phyloP scores from a whole-genome alignment of 2,329 filamentous ascomycete genomes.

The Albifimbria verrucaria region DNA sequence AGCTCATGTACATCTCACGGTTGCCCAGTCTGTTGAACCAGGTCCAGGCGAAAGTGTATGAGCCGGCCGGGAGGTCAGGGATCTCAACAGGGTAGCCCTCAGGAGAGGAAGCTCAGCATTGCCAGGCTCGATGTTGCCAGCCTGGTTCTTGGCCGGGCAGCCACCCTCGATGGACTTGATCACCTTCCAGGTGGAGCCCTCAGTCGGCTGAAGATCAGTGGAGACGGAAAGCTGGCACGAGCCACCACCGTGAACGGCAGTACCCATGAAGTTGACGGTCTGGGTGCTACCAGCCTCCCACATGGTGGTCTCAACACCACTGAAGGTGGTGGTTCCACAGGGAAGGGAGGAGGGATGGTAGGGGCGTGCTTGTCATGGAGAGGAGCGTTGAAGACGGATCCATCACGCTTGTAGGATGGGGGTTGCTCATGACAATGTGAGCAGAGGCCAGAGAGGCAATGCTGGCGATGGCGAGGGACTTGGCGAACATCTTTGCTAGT shows the following conservation, averaged over 20 bases:
- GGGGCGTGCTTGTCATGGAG: no score
- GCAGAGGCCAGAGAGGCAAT: no score
- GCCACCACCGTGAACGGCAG: no score
- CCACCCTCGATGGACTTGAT: conserved; percentile 86
- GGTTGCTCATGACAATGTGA: no score
- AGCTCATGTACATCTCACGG: conserved; percentile 98
- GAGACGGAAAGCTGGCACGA: conserved; percentile 87
- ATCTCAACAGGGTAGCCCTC: conserved; percentile 66
- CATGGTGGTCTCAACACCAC: no score
- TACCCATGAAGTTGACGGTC: conserved; percentile 63
- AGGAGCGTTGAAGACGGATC: no score
- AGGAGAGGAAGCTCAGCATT: conserved; percentile 42
- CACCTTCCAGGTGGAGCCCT: conserved; percentile 74
- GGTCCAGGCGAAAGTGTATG: conserved; percentile 83
- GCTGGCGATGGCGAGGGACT: no score
- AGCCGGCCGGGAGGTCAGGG: conserved; percentile 70
- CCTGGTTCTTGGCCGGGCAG: conserved; percentile 62
- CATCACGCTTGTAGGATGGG: no score
- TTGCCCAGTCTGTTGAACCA: conserved; percentile 95
- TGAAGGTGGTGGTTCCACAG: no score
- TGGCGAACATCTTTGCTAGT: no score
- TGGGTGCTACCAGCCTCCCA: conserved; percentile 33
- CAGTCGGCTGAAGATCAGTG: conserved; percentile 67
- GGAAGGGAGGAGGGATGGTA: no score
- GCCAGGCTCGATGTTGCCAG: conserved; percentile 57